Base-by-base conservation (phyloP, 345 rosid genomes). In the Excoecaria cochinchinensis region DNA sequence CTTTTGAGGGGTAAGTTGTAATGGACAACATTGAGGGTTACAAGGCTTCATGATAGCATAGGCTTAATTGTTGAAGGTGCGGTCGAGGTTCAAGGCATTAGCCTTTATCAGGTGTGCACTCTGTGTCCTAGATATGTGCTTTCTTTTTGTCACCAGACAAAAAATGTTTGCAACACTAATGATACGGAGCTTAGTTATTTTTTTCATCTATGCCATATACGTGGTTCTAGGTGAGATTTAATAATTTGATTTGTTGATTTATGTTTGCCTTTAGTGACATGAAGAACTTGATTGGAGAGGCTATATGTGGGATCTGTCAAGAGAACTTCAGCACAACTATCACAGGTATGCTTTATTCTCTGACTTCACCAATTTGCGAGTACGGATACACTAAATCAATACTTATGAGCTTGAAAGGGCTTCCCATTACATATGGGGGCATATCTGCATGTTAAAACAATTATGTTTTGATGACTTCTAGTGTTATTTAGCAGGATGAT, bases 301-400 rank as follows among this genome's bases (percentile, higher is more conserved):
- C 99, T 68, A 31, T 78, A 1, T 93, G 99, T 55, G 73, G 90
- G 74, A 96, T 96, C 63, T 93, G 99, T 79, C 91, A 89, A 40
- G 99, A 96, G 84, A 88, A 83, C 68, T 96, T 90, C 77, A 92
- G 93, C 86, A 93, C 94, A 38, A 76, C 93, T 36, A 83, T 93
- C 80, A 92, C 97, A 81, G 98, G 99, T 95, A 67, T 70, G 66
- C 58, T 73, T 17, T 4, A 0, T 38, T 36, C 25, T n/a, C 51
- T 75, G 50, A 63, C 19, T 25, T 68, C 22, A 2, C 24, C 17
- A 2, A 36, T 14, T n/a, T 10, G 12, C 38, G 68, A 44, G 42
- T 8, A 48, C 7, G 9, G n/a, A 22, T 1, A 44, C 10, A 6
- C 9, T 4, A 71, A 19, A 42, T 44, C 6, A 14, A 57, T 12